Evolutionary conservation across 208 protist species (phyloP), one percentile per base, ranked within the genome.

Genomic region (Porcisia hertigi): DNA sequence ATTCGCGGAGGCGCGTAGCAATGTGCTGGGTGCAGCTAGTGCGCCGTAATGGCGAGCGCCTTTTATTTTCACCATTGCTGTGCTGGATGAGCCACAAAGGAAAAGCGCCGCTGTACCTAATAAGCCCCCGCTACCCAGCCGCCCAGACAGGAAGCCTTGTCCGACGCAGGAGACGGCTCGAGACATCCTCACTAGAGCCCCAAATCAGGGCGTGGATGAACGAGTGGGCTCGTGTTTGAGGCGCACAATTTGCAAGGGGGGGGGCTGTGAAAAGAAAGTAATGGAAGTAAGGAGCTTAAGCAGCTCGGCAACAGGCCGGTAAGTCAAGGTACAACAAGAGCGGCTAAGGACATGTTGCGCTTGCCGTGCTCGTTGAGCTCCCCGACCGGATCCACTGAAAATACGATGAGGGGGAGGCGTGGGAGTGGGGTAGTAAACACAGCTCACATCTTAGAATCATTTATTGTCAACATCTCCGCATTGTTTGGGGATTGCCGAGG

Each of bases 41-140:
- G 64, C 12, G 30, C 18, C 52, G 52, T 80, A 76, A 45, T 72
- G 23, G 16, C 80, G 71, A n/a, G 58, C n/a, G 25, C 16, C 34
- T 11, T 30, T 23, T 5, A 25, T 2, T 12, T 1, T n/a, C 20
- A 30, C 45, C 14, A 30, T 1, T 25, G 71, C 25, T n/a, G 76
- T 60, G 5, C 45, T 34, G 7, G 53, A 62, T 25, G 53, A 45
- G 58, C 45, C 14, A 1, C 45, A n/a, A 1, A n/a, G 43, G 43
- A 45, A n/a, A 25, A 4, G 16, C 25, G 12, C 16, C 0, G 18
- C 16, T 41, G 57, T 8, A 25, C 39, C 12, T 43, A 16, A 25
- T 18, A 8, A 23, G 18, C 63, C 20, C 2, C 63, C 41, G 41
- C 41, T 20, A 36, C 41, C 36, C 41, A 67, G 63, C 11, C 11